Evolutionary conservation across 2,329 filamentous ascomycete genomes (phyloP), one percentile per base, ranked within the genome.

Genomic region (Neurospora sp.): DNA sequence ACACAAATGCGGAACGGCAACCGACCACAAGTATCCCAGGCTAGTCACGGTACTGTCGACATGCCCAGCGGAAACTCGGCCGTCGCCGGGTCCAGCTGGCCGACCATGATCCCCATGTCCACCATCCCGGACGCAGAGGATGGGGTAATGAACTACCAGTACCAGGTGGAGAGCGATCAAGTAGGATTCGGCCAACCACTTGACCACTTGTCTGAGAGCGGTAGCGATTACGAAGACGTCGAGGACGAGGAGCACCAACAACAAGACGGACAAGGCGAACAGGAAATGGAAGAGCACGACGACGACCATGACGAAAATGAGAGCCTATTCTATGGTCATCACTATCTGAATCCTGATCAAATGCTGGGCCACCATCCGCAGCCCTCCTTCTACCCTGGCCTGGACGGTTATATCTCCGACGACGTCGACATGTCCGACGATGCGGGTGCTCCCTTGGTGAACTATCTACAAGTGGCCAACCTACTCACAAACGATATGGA

Each of bases 341-440:
- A 66, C 28, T 68, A 65, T 36, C 46, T 33, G 36, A 19, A 23
- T 67, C 2, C 66, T 23, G 28, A 38, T 40, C 66, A 67, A 67
- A 62, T 62, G 28, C 39, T 43, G 37, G n/a, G 68, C 46, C 68
- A 67, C 28, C 69, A 66, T 15, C 33, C 43, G 40, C 68, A 72
- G 33, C 38, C 68, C 8, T 41, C 39, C 11, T 69, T 43, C 65
- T 68, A 71, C 40, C 17, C 68, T 40, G 43, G 66, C 19, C 28
- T 71, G 40, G 72, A 71, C 69, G 71, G 68, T 43, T 72, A 75
- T 71, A 69, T 73, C 33, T 73, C 72, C 8, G 75, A 75, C 43
- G 72, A 73, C 33, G 67, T 72, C 17, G 76, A 77, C 69, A 71
- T 73, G 71, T 75, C 74, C 8, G 76, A 74, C 38, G 73, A 71